These are phyloP conservation scores for Pythium coloratum DNA, from an alignment of 352 stramenopile genomes.

Conservation along the genomic window DNA sequence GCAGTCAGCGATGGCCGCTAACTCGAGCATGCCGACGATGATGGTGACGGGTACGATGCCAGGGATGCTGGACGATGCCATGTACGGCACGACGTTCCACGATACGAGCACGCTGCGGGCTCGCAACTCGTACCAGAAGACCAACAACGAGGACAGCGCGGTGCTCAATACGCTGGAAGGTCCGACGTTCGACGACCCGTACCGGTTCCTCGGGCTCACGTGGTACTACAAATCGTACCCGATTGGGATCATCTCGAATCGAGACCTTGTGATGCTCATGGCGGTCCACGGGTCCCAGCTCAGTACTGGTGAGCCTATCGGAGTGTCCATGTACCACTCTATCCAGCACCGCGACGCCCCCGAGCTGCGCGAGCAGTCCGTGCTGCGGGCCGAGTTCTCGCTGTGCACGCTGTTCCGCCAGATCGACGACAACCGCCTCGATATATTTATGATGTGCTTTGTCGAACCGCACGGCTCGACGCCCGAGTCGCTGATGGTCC, in stretches of 20 bases:
- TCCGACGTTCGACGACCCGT: slow-evolving; percentile 31
- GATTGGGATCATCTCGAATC: slow-evolving; percentile 39
- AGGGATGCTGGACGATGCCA: slow-evolving; percentile 50
- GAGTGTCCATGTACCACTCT: slow-evolving; percentile 52
- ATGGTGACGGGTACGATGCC: slow-evolving; percentile 38
- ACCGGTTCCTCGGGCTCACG: slow-evolving; percentile 39
- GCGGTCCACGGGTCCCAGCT: slow-evolving; percentile 8
- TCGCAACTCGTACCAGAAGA: slow-evolving; percentile 45
- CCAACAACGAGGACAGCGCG: slow-evolving; percentile 31
- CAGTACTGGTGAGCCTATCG: slow-evolving; percentile 44
- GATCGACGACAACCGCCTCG: slow-evolving; percentile 34
- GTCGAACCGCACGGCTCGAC: slow-evolving; percentile 37
- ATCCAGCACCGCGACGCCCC: slow-evolving; percentile 51
- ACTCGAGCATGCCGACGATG: slow-evolving; percentile 36
- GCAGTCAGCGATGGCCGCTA: slow-evolving; percentile 42
- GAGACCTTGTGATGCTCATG: slow-evolving; percentile 40
- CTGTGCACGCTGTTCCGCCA: slow-evolving; percentile 44
- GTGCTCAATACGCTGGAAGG: slow-evolving; percentile 34
- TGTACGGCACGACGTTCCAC: slow-evolving; percentile 50
- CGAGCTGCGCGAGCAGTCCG: slow-evolving; percentile 28
- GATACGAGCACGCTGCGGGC: slow-evolving; percentile 42
- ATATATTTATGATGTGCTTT: slow-evolving; percentile 47
- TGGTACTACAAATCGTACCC: slow-evolving; percentile 28
- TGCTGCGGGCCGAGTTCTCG: slow-evolving; percentile 43
- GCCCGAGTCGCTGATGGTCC: slow-evolving; percentile 36